Evolutionary conservation across 371 early-diverging fungal species (phyloP).

Genomic region (Antonospora locustae): DNA sequence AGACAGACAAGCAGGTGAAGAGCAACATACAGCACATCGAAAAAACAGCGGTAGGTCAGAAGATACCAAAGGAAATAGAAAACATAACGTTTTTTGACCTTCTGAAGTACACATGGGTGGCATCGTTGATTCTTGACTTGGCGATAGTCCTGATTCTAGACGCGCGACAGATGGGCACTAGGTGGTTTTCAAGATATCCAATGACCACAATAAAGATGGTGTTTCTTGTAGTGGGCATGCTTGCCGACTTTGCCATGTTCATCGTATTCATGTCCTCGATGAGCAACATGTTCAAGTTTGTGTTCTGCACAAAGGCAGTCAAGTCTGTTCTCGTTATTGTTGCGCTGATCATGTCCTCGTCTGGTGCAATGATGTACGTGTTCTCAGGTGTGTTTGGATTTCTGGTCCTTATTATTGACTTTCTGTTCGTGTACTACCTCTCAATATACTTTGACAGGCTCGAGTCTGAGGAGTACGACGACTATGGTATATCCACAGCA

Average conservation of each 20-base stretch:
- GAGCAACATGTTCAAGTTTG: background rate
- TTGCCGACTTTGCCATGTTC: background rate
- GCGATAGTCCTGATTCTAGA: conserved; percentile 10
- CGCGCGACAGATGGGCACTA: background rate
- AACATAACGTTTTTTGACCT: conserved; percentile 22
- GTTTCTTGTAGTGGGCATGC: conserved; percentile 1
- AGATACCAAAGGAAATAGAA: conserved; percentile 28
- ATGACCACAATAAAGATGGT: background rate
- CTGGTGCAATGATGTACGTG: conserved; percentile 5
- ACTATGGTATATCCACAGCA: conserved; percentile 16
- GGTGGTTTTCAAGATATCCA: background rate
- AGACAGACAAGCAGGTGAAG: conserved; percentile 3
- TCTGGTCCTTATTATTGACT: background rate
- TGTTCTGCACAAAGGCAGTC: background rate
- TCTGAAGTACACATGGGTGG: conserved; percentile 16
- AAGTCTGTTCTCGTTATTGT: conserved; percentile 8
- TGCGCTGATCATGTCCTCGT: conserved; percentile 19
- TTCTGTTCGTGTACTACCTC: conserved; percentile 24
- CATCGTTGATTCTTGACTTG: conserved; percentile 1
- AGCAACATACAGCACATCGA: background rate
- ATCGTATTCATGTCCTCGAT: background rate
- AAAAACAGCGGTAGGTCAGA: conserved; percentile 14
- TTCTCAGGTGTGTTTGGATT: conserved; percentile 8
- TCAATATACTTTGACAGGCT: conserved; percentile 21
- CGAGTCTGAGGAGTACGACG: conserved; percentile 33